Conservation (phyloP, 331 rosid species). For the Cydonia oblonga region DNA sequence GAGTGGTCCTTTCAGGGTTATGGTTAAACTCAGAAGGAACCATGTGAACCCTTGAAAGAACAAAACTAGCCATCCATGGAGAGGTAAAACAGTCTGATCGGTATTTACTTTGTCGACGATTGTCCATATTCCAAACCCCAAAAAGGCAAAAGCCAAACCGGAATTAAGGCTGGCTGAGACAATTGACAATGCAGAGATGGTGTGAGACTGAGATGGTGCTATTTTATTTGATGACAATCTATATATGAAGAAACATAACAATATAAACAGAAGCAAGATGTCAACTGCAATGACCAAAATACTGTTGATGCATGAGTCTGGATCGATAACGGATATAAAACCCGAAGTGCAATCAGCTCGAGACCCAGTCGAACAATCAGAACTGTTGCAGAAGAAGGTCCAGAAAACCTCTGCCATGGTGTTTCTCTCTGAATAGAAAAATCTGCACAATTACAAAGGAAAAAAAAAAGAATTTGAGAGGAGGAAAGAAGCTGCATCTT, state of each 20-base stretch:
- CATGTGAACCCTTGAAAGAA: conserved; percentile 20
- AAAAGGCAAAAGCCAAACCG: conserved; percentile 14
- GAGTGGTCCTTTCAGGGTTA: conserved; percentile 4
- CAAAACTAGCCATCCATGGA: conserved; percentile 15
- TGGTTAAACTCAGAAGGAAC: conserved; percentile 11
- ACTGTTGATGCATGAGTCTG: conserved; percentile 16
- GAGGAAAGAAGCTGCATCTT: no score
- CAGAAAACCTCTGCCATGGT: not conserved
- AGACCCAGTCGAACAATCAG: not conserved
- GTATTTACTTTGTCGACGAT: not conserved
- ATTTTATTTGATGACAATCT: not conserved
- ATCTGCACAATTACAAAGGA: not conserved
- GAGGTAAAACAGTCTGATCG: conserved; percentile 3
- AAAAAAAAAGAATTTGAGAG: no score
- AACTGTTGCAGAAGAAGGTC: not conserved
- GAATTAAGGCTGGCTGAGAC: conserved; percentile 4
- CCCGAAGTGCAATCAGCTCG: conserved; percentile 2
- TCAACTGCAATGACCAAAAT: conserved; percentile 5
- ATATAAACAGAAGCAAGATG: conserved; percentile 9
- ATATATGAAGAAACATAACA: not conserved
- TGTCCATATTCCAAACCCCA: conserved; percentile 19
- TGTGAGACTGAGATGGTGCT: not conserved
- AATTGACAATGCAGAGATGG: not conserved
- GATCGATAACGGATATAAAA: conserved; percentile 2
- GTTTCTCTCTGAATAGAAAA: not conserved